Evolutionary conservation across 2,329 filamentous ascomycete genomes (phyloP).

Genomic region (Xylariaceae sp.): DNA sequence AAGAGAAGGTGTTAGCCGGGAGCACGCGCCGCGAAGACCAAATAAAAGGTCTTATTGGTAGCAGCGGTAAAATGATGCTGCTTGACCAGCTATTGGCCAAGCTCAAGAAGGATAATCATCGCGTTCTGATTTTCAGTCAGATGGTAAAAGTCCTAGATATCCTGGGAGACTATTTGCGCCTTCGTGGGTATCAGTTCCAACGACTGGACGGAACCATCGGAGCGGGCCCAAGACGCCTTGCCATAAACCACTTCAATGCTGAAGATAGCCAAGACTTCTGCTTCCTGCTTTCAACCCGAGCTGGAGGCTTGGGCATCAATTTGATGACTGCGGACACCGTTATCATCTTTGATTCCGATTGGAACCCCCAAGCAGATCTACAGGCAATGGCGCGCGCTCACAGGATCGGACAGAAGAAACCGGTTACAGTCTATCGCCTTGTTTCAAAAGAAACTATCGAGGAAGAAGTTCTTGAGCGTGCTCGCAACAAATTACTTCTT

Average conservation of each 20-base stretch:
- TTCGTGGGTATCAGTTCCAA: slow-evolving; percentile 93
- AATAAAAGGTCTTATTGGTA: slow-evolving; percentile 88
- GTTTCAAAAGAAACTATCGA: slow-evolving; percentile 98
- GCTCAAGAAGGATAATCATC: slow-evolving; percentile 86
- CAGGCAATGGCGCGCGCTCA: slow-evolving; percentile 98
- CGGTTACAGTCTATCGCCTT: slow-evolving; percentile 92
- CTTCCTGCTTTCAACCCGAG: slow-evolving; percentile 90
- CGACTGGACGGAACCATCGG: slow-evolving; percentile 92
- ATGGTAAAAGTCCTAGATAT: slow-evolving; percentile 99
- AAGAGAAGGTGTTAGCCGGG: slow-evolving; percentile 80
- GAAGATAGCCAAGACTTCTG: slow-evolving; percentile 93
- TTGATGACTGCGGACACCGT: slow-evolving; percentile 98
- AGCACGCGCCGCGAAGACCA: slow-evolving; percentile 82
- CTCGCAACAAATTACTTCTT: slow-evolving; percentile 93
- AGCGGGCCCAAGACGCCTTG: slow-evolving; percentile 79
- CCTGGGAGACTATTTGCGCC: slow-evolving; percentile 85
- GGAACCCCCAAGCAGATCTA: slow-evolving; percentile 97
- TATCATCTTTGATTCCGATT: slow-evolving; percentile 95
- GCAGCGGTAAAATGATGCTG: slow-evolving; percentile 99
- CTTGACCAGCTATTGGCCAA: slow-evolving; percentile 93
- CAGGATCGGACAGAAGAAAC: slow-evolving; percentile 92
- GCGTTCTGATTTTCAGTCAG: slow-evolving; percentile 96
- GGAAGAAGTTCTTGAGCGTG: slow-evolving; percentile 93
- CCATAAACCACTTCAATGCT: slow-evolving; percentile 98
- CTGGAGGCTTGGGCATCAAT: slow-evolving; percentile 97